Percentiles rank a stretch among this genome's conserved stretches.
Conservation (phyloP, 2,329 filamentous ascomycete genomes). For the Neofusicoccum ribis region DNA sequence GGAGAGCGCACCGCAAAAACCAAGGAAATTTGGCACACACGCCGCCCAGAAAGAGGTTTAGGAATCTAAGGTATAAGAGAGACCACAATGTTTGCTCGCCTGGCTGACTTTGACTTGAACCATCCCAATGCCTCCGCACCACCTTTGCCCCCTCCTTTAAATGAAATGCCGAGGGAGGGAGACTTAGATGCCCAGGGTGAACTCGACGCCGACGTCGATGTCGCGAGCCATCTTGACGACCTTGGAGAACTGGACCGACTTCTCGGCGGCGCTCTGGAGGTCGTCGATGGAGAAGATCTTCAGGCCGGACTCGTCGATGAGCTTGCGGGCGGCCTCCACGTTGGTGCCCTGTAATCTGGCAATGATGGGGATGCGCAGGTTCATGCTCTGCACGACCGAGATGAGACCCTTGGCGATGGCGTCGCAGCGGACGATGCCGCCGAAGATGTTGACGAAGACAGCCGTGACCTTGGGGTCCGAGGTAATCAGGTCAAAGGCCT, state of each 20-base stretch:
- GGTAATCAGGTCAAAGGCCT: conserved; percentile 98
- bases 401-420: conserved; percentile 96
- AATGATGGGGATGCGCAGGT: conserved; percentile 95
- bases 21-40: background rate
- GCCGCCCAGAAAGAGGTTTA: background rate
- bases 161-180: background rate
- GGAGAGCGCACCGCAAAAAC: background rate
- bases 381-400: conserved; percentile 89
- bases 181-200: conserved; percentile 70
- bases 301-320: conserved; percentile 94
- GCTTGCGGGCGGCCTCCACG: conserved; percentile 87
- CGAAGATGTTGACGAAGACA: conserved; percentile 99
- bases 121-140: background rate
- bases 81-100: background rate
- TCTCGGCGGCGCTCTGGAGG: conserved; percentile 94
- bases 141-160: background rate
- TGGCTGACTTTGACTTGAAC: background rate
- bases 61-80: background rate
- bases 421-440: conserved; percentile 97
- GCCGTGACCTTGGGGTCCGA: conserved; percentile 97
- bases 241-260: conserved; percentile 98
- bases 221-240: conserved; percentile 98
- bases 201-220: conserved; percentile 85
- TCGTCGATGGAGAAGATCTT: conserved; percentile 99
- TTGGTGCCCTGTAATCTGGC: conserved; percentile 98